Conservation (phyloP, 208 protist species). For the Trypanosoma grayi region DNA sequence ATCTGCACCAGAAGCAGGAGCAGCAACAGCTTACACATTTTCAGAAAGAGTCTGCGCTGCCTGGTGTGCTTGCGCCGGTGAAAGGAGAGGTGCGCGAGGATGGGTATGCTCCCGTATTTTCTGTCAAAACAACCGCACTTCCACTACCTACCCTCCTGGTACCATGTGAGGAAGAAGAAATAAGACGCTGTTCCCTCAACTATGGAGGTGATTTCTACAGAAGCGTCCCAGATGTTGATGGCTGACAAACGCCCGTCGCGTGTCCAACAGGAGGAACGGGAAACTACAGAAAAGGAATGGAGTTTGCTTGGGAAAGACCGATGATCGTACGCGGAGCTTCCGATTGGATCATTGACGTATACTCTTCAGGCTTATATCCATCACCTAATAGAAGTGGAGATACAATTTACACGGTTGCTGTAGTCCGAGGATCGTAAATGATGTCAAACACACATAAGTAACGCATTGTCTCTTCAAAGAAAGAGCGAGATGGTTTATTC, state of each 20-base stretch:
- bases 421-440: neutral
- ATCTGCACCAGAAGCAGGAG: neutral
- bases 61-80: no score
- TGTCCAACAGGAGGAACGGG: conserved; percentile 13
- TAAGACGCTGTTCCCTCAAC: conserved; percentile 14
- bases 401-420: neutral
- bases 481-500: no score
- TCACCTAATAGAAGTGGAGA: conserved; percentile 1
- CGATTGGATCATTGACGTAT: conserved; percentile 1
- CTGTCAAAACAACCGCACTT: neutral
- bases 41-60: no score
- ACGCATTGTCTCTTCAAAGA: neutral
- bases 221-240: neutral
- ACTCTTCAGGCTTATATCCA: neutral
- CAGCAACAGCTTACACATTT: neutral
- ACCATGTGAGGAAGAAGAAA: neutral
- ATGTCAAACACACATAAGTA: neutral
- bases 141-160: neutral
- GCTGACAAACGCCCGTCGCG: conserved; percentile 3
- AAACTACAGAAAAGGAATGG: neutral
- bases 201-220: conserved; percentile 4
- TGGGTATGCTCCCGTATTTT: neutral
- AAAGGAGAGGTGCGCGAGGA: no score
- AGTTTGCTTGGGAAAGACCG: neutral
- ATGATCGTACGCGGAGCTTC: neutral